Conservation (phyloP, 306 rosid species). For the Parietaria judaica region DNA sequence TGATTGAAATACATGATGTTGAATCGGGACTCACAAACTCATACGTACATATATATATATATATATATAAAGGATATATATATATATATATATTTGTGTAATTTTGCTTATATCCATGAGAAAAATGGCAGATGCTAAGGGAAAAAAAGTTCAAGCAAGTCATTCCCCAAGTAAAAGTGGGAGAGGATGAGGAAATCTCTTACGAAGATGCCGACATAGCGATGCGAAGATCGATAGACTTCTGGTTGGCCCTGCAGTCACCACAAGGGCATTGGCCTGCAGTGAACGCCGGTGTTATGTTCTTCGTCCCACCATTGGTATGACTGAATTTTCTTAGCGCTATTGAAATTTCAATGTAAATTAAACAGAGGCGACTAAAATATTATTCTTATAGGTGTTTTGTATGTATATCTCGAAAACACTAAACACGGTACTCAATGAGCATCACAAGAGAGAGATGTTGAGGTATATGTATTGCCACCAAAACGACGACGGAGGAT, state of each 20-base stretch:
- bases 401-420: slow-evolving; percentile 52
- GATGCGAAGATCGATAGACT: slow-evolving; percentile 35
- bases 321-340: background rate
- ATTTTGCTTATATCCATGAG: background rate
- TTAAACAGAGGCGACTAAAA: too few species aligned
- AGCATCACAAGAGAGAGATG: slow-evolving; percentile 48
- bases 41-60: too few species aligned
- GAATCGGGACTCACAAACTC: too few species aligned
- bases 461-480: slow-evolving; percentile 63
- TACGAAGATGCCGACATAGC: slow-evolving; percentile 27
- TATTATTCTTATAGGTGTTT: background rate
- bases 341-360: too few species aligned
- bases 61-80: too few species aligned
- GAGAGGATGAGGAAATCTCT: slow-evolving; percentile 39
- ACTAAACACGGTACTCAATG: slow-evolving; percentile 21
- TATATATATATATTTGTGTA: background rate
- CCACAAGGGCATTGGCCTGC: slow-evolving; percentile 87
- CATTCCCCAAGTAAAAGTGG: slow-evolving; percentile 34
- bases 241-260: slow-evolving; percentile 46
- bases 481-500: slow-evolving; percentile 66
- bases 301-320: slow-evolving; percentile 72
- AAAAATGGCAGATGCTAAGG: slow-evolving; percentile 31
- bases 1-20: too few species aligned
- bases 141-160: slow-evolving; percentile 57
- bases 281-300: slow-evolving; percentile 64